These are phyloP conservation scores for Pleurotus giganteus DNA, from an alignment of 768 basidiomycete species.

Conservation along the genomic window DNA sequence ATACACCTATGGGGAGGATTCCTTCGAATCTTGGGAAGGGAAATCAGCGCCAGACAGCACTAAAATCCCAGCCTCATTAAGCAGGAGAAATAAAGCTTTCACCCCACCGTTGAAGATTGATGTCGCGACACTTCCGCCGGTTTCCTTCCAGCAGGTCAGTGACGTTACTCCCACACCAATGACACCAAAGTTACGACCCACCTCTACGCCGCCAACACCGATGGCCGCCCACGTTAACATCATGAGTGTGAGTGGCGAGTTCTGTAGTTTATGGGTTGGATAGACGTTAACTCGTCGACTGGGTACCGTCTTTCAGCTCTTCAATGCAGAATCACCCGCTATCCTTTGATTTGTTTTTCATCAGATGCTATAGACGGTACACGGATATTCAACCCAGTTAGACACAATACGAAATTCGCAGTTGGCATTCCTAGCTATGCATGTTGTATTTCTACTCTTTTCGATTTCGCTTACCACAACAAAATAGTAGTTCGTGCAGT, in stretches of 20 bases:
- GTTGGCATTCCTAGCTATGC: constrained; percentile 17
- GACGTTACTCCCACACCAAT: constrained; percentile 4
- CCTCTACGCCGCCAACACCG: constrained; percentile 22
- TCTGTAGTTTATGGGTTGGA: background rate
- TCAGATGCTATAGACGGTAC: background rate
- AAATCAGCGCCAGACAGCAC: background rate
- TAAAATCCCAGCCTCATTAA: constrained; percentile 1
- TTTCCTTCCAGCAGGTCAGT: background rate
- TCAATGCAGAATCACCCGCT: constrained; percentile 23
- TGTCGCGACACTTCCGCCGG: constrained; percentile 2
- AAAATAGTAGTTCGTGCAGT: background rate
- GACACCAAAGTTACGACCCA: constrained; percentile 16
- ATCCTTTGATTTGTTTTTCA: constrained; percentile 7
- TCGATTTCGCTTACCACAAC: background rate
- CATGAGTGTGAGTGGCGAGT: constrained; percentile 16
- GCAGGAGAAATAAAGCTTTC: background rate
- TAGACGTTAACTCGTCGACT: background rate
- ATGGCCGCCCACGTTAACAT: constrained; percentile 17
- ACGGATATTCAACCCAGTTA: background rate
- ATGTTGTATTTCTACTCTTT: constrained; percentile 5
- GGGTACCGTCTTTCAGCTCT: constrained; percentile 17
- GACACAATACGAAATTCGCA: constrained; percentile 14
- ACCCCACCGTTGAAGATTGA: constrained; percentile 1
- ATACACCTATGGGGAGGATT: background rate
- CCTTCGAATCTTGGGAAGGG: background rate